These are phyloP conservation scores for Leucaena leucocephala DNA, from an alignment of 306 rosid species.

Conservation along the genomic window DNA sequence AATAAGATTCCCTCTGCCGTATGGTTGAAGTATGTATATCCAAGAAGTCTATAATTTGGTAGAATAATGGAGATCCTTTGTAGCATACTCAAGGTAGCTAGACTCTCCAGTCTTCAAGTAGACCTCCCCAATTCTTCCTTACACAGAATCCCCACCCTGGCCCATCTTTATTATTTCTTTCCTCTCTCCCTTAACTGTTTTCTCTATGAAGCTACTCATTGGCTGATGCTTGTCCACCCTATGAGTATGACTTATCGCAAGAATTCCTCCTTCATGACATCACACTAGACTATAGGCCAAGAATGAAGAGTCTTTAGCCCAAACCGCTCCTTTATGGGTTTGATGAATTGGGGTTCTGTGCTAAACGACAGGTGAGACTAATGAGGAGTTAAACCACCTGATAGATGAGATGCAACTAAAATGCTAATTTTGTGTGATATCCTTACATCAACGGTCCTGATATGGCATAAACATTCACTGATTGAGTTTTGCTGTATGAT, in stretches of 20 bases:
- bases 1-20: not conserved
- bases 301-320: not conserved
- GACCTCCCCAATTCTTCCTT: not conserved
- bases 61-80: not conserved
- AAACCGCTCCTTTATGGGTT: not conserved
- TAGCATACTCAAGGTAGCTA: not conserved
- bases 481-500: slow-evolving; percentile 8
- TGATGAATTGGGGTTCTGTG: not conserved
- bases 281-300: not conserved
- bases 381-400: not conserved
- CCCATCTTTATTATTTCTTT: not conserved
- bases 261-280: not conserved
- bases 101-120: not conserved
- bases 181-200: not conserved
- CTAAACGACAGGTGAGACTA: not conserved
- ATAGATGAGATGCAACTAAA: not conserved
- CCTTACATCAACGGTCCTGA: not conserved
- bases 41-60: too few species aligned
- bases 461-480: slow-evolving; percentile 17
- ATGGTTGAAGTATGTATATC: too few species aligned
- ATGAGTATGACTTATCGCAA: not conserved
- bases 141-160: not conserved
- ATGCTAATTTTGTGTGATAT: not conserved
- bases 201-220: not conserved
- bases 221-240: not conserved